Evolutionary conservation across 768 basidiomycete genomes (phyloP).

Genomic region (Lentinus tigrinus): DNA sequence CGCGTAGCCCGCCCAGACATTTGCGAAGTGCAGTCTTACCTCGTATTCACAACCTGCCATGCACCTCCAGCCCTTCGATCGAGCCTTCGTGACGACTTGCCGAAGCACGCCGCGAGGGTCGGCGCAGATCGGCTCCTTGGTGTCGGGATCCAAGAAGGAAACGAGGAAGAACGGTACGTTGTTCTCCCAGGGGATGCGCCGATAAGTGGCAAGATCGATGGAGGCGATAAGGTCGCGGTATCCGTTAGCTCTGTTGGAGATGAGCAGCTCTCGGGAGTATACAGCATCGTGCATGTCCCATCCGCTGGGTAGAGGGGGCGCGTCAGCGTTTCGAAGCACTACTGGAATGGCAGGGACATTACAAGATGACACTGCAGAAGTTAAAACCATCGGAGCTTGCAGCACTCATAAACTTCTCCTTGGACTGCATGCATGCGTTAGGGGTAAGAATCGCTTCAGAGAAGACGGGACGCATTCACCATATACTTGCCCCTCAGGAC

Average conservation of each 20-base stretch:
- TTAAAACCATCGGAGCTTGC: constrained; percentile 83
- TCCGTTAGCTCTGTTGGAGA: constrained; percentile 91
- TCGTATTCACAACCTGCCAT: constrained; percentile 94
- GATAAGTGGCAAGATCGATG: constrained; percentile 85
- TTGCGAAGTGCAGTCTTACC: no score
- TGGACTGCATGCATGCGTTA: constrained; percentile 58
- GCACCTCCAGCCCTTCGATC: constrained; percentile 54
- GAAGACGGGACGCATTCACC: constrained; percentile 40
- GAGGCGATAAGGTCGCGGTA: constrained; percentile 85
- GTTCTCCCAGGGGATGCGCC: constrained; percentile 90
- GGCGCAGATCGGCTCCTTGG: constrained; percentile 69
- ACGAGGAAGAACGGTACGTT: constrained; percentile 92
- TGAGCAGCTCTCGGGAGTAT: constrained; percentile 81
- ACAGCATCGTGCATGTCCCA: constrained; percentile 92
- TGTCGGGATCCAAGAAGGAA: constrained; percentile 87
- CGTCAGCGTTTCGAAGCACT: no score
- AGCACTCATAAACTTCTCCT: constrained; percentile 85
- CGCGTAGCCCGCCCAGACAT: no score
- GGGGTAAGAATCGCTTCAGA: neutral
- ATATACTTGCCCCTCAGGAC: constrained; percentile 94
- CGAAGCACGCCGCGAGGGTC: constrained; percentile 86
- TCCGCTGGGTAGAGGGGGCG: no score
- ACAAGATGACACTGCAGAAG: constrained; percentile 94
- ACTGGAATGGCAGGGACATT: no score
- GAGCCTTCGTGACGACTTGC: constrained; percentile 51